Evolutionary conservation across 2,329 filamentous ascomycete species (phyloP), one percentile per base, ranked within the genome.

Genomic region (Scortechinia acanthostroma): DNA sequence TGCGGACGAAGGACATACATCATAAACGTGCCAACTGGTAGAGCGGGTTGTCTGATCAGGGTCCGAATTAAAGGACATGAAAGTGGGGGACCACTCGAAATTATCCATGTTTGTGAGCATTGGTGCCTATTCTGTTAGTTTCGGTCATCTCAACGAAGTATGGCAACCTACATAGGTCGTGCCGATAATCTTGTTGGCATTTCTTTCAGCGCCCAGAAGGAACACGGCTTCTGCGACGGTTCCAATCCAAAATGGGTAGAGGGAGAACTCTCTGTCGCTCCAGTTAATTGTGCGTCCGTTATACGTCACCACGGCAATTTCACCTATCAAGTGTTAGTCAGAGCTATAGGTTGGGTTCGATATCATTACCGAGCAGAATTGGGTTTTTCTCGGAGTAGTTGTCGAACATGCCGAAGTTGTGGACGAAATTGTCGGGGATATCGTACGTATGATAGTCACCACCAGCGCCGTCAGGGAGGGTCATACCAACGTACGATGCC

Each of bases 221-320:
- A 74, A 80, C n/a, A 86, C 69, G 20, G 78, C 80, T 56, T 86
- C 82, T 14, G 73, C 73, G 2, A 86, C 76, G 5, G 74, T n/a
- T n/a, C n/a, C n/a, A n/a, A n/a, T n/a, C n/a, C n/a, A n/a, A 42
- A 64, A 35, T 21, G 21, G 2, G n/a, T 23, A 23, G 33, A 14
- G 16, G 13, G n/a, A 21, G 21, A 25, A 15, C 13, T n/a, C 19
- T 16, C 20, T 42, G 13, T 21, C n/a, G 40, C 42, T 21, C 3
- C 23, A 22, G 21, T 44, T 14, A 43, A 15, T 22, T 19, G 4
- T 46, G 17, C 2, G 23, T 3, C 2, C n/a, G 13, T 16, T 22
- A n/a, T 15, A 20, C 19, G 19, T n/a, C 14, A 44, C 15, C 15
- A 10, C 14, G 21, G 5, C 14, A 10, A 22, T 13, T 10, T 17